These are phyloP conservation scores for Candida sanyaensis DNA, from an alignment of 1,139 yeast genomes.

Conservation along the genomic window DNA sequence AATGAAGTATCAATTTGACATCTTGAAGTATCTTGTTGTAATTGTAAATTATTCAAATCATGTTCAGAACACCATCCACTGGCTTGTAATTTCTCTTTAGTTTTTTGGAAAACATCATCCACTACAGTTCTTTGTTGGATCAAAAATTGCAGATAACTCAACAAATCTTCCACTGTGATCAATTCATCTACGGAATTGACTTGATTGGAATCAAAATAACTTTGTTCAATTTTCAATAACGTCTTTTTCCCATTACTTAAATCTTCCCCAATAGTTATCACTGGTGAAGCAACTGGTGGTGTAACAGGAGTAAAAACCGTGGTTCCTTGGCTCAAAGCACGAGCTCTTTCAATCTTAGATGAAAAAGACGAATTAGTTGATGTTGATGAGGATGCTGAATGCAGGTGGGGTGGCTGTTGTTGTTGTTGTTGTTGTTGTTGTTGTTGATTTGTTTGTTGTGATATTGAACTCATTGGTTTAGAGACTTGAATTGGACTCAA, in stretches of 20 bases:
- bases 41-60: slow-evolving; percentile 43
- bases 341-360: slow-evolving; percentile 11
- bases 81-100: slow-evolving; percentile 34
- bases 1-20: slow-evolving; percentile 36
- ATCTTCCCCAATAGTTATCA: slow-evolving; percentile 44
- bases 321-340: slow-evolving; percentile 16
- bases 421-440: no score
- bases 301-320: slow-evolving; percentile 23
- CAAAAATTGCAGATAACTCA: slow-evolving; percentile 33
- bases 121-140: slow-evolving; percentile 32
- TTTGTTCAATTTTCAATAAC: slow-evolving; percentile 37
- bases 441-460: slow-evolving; percentile 11
- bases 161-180: slow-evolving; percentile 30
- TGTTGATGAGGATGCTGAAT: slow-evolving; percentile 14
- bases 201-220: slow-evolving; percentile 29
- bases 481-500: slow-evolving; percentile 12
- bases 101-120: slow-evolving; percentile 36
- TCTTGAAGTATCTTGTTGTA: slow-evolving; percentile 35
- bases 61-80: slow-evolving; percentile 51
- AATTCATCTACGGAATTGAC: slow-evolving; percentile 26
- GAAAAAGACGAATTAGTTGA: slow-evolving; percentile 13
- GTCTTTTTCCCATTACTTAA: slow-evolving; percentile 29
- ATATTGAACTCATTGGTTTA: slow-evolving; percentile 1
- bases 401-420: slow-evolving; percentile 9
- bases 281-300: slow-evolving; percentile 43